A percentile compares a stretch with the other conserved stretches of the same genome.
phyloP scores from a whole-genome alignment of 1,139 yeast genomes.

The Candida sp. region DNA sequence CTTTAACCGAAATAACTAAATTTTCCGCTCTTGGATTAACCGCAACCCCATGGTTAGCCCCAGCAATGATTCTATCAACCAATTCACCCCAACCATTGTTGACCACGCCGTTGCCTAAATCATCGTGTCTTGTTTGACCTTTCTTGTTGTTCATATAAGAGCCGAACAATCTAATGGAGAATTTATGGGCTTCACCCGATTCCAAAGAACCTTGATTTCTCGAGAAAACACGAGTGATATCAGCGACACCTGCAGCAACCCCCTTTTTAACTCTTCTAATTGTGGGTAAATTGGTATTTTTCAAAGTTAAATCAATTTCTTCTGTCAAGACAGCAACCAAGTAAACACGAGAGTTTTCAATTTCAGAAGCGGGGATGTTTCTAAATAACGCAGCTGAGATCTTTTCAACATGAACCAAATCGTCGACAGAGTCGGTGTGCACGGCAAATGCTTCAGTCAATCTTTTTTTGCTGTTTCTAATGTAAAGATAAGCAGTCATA shows the following conservation, averaged over 20 bases:
- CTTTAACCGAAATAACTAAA: conserved; percentile 69
- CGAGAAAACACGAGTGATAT: conserved; percentile 76
- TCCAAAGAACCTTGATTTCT: conserved; percentile 57
- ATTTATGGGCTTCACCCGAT: conserved; percentile 66
- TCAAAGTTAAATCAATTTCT: conserved; percentile 39
- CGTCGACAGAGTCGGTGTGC: conserved; percentile 56
- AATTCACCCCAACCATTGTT: conserved; percentile 92
- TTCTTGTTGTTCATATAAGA: conserved; percentile 50
- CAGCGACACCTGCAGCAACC: conserved; percentile 86
- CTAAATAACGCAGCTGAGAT: conserved; percentile 78
- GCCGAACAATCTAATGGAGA: conserved; percentile 69
- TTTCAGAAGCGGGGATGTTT: conserved; percentile 71
- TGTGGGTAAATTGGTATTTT: conserved; percentile 20
- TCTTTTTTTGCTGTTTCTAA: conserved; percentile 62
- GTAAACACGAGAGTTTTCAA: conserved; percentile 59
- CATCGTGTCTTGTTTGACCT: conserved; percentile 17
- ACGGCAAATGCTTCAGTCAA: conserved; percentile 82
- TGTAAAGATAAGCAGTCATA: conserved; percentile 68
- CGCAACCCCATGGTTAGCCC: conserved; percentile 77
- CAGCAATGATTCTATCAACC: conserved; percentile 73
- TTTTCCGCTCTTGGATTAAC: conserved; percentile 80
- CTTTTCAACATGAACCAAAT: conserved; percentile 59
- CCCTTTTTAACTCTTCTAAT: conserved; percentile 66
- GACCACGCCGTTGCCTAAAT: conserved; percentile 19
- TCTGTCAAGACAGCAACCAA: conserved; percentile 70